Evolutionary conservation across 2,329 filamentous ascomycete species (phyloP).

Genomic region (Aspergillus costaricaensis): DNA sequence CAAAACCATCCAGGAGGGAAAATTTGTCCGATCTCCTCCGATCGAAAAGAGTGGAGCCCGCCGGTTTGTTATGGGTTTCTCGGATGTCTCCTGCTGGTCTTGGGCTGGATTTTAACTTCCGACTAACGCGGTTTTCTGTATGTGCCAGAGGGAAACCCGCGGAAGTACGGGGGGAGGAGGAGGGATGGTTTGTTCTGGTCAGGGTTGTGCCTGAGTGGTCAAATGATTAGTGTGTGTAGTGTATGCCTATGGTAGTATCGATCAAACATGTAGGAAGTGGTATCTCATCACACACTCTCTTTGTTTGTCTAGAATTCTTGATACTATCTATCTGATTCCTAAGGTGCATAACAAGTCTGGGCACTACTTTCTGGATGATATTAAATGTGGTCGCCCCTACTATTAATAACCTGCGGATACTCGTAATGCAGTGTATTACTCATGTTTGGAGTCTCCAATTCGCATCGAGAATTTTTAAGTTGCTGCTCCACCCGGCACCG

Average conservation of each 20-base stretch:
- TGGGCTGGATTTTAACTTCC: slow-evolving; percentile 7
- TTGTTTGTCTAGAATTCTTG: too few relatives aligned
- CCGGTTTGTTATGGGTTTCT: slow-evolving; percentile 3
- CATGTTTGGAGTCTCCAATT: neutral
- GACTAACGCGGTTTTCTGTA: slow-evolving; percentile 3
- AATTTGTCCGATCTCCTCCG: slow-evolving; percentile 13
- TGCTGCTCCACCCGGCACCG: slow-evolving; percentile 21
- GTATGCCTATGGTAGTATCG: neutral
- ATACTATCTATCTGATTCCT: neutral
- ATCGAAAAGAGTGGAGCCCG: slow-evolving; percentile 2
- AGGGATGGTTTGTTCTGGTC: neutral
- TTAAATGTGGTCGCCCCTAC: too few relatives aligned
- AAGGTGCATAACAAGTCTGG: neutral
- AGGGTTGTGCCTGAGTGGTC: neutral
- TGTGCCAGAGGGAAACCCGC: neutral
- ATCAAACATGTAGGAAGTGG: neutral
- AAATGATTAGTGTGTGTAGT: neutral
- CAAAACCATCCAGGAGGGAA: slow-evolving; percentile 9
- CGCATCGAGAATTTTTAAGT: slow-evolving; percentile 11
- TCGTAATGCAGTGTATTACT: neutral
- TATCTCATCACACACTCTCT: too few relatives aligned
- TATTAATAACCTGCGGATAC: neutral
- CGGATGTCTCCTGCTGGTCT: neutral
- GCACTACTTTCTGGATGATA: too few relatives aligned
- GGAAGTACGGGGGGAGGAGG: neutral